phyloP scores from a whole-genome alignment of 2,329 filamentous ascomycete species.

The Penicillium expansum region DNA sequence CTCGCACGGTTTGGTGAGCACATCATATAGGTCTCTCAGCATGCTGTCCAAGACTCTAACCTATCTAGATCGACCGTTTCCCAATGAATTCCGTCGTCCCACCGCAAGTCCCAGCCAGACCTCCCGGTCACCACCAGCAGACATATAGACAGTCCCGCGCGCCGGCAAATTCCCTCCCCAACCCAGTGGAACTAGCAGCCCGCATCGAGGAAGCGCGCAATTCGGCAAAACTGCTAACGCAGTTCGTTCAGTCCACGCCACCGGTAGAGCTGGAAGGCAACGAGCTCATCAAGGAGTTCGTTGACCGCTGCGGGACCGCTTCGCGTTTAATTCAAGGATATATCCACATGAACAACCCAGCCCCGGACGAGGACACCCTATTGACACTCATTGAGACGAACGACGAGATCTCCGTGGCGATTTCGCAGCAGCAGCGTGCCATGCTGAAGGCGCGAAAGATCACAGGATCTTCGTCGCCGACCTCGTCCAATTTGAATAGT shows the following conservation, averaged over 20 bases:
- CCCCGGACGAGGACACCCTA: constrained; percentile 91
- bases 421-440: constrained; percentile 81
- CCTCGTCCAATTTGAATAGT: constrained; percentile 10
- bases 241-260: constrained; percentile 84
- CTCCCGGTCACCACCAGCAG: not conserved
- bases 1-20: constrained; percentile 43
- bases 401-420: constrained; percentile 78
- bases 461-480: constrained; percentile 20
- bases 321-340: constrained; percentile 80
- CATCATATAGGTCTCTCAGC: not conserved
- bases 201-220: constrained; percentile 87
- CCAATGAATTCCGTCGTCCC: not conserved
- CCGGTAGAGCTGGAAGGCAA: constrained; percentile 71
- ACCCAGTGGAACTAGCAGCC: constrained; percentile 72
- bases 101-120: not conserved
- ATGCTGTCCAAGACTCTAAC: not conserved
- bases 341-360: constrained; percentile 73
- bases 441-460: constrained; percentile 58
- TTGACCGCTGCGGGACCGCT: constrained; percentile 77
- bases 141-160: constrained; percentile 12
- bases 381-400: constrained; percentile 91
- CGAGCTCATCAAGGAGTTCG: constrained; percentile 91
- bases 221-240: constrained; percentile 85
- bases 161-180: constrained; percentile 55
- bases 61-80: constrained; percentile 9